These are phyloP conservation scores for Achaetomiella virescens DNA, from an alignment of 495 filamentous ascomycete genomes.

Conservation along the genomic window DNA sequence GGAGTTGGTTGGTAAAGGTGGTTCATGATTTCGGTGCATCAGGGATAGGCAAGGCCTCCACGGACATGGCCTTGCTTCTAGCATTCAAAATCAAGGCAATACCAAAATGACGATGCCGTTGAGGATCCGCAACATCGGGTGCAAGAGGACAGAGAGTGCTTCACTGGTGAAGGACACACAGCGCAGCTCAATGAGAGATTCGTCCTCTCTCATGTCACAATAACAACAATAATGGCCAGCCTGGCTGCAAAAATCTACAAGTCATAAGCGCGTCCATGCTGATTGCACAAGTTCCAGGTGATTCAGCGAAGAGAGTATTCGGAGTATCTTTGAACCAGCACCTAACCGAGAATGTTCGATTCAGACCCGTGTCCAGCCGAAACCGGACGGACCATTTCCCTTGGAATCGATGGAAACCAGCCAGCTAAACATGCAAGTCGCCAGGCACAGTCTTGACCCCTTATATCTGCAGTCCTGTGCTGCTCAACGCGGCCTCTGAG, in stretches of 20 bases:
- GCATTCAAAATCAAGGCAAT: conserved; percentile 39
- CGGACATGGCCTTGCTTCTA: conserved; percentile 38
- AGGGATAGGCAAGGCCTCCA: conserved; percentile 46
- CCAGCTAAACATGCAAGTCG: too few species aligned
- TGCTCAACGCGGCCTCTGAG: too few species aligned
- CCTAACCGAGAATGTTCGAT: background rate
- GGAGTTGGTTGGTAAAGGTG: conserved; percentile 51
- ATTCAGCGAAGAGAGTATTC: background rate
- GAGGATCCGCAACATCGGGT: conserved; percentile 28
- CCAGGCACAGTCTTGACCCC: too few species aligned
- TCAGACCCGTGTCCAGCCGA: background rate
- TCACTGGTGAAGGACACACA: conserved; percentile 15
- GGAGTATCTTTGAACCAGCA: background rate
- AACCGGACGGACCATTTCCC: background rate
- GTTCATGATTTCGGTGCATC: conserved; percentile 51
- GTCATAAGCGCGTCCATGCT: background rate
- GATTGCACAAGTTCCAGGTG: background rate
- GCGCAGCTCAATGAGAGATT: conserved; percentile 17
- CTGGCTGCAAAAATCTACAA: conserved; percentile 20
- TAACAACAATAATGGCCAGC: conserved; percentile 22
- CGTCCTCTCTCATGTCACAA: conserved; percentile 17
- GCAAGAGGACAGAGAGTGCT: conserved; percentile 16
- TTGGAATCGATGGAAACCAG: too few species aligned
- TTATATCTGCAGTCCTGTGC: too few species aligned
- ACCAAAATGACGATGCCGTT: conserved; percentile 37